Base-by-base conservation (phyloP, 768 basidiomycete genomes). In the Suillus bovinus region DNA sequence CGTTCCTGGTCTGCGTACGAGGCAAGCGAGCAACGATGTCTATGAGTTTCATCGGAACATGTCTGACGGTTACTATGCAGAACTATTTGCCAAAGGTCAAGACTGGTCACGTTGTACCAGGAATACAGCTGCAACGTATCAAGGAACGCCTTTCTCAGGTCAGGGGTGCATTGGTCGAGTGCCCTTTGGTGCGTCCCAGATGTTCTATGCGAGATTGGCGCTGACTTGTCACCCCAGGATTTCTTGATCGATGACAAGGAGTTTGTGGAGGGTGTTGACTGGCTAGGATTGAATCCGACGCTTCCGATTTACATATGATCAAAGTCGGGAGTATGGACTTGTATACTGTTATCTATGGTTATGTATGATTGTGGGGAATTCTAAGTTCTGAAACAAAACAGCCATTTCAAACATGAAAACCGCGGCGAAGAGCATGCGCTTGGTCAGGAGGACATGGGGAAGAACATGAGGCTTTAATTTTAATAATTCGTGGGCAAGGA, bases 171-270 rank as follows among this genome's bases (percentile, higher is more conserved):
- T 72, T 92, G n/a, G 90, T 92, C 1, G 91, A 93, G 67, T 84
- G 83, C 68, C 90, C 91, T 49, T 69, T 93, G 71, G 90, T 92
- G 66, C 59, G 84, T 53, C 65, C 61, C 49, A 58, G 27, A 47
- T 59, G 49, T 49, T 46, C 13, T 61, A 2, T 22, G 38, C 14
- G 62, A 59, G 47, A 53, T 52, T 8, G 29, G 49, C 56, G 36
- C 68, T 64, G 38, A 62, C 60, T 41, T 62, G 41, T 60, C 50
- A 57, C 13, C 57, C 24, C 67, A 92, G 91, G 89, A 94, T 72
- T 95, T 94, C 82, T 78, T 95, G 55, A 91, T 91, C 55, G 91
- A 93, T 63, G 84, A 93, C 64, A 86, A 85, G 67, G 85, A 84
- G 2, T 85, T 94, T 54, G 84, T 86, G 13, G 81, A 82, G 63